phyloP scores from a whole-genome alignment of 495 filamentous ascomycete species.

The Aspergillus biplanus region DNA sequence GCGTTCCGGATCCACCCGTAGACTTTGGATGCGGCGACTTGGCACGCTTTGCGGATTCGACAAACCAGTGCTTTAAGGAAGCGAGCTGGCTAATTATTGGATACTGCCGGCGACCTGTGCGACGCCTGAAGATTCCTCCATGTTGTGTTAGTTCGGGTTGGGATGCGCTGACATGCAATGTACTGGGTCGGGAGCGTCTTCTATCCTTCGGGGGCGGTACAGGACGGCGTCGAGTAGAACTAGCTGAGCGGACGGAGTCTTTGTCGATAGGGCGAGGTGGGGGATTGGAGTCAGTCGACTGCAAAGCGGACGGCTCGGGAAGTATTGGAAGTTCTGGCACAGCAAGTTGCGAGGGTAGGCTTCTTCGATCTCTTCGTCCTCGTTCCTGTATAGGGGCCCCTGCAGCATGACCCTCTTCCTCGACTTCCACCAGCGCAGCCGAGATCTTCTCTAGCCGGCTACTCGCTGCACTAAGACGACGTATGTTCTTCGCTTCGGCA shows the following conservation, averaged over 20 bases:
- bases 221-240: constrained; percentile 72
- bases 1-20: constrained; percentile 27
- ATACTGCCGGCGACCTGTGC: constrained; percentile 62
- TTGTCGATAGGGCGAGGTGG: constrained; percentile 74
- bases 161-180: constrained; percentile 77
- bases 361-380: constrained; percentile 60
- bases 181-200: constrained; percentile 72
- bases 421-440: constrained; percentile 70
- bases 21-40: constrained; percentile 61
- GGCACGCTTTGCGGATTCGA: constrained; percentile 74
- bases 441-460: constrained; percentile 80
- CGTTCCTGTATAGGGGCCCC: constrained; percentile 41
- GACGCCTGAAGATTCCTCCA: constrained; percentile 58
- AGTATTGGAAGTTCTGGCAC: constrained; percentile 73
- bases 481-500: constrained; percentile 74
- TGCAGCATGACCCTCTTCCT: constrained; percentile 64
- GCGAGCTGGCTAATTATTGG: constrained; percentile 78
- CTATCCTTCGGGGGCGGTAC: constrained; percentile 84
- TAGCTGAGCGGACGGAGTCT: constrained; percentile 70
- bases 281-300: constrained; percentile 44
- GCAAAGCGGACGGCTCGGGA: constrained; percentile 57
- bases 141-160: constrained; percentile 64
- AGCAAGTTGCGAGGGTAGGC: constrained; percentile 52
- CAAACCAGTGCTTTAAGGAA: constrained; percentile 86
- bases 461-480: constrained; percentile 83